Percentiles rank a stretch among this genome's conserved stretches.
Evolutionary conservation across 495 filamentous ascomycete species (phyloP).

Genomic region (Mycothermus thermophilus): DNA sequence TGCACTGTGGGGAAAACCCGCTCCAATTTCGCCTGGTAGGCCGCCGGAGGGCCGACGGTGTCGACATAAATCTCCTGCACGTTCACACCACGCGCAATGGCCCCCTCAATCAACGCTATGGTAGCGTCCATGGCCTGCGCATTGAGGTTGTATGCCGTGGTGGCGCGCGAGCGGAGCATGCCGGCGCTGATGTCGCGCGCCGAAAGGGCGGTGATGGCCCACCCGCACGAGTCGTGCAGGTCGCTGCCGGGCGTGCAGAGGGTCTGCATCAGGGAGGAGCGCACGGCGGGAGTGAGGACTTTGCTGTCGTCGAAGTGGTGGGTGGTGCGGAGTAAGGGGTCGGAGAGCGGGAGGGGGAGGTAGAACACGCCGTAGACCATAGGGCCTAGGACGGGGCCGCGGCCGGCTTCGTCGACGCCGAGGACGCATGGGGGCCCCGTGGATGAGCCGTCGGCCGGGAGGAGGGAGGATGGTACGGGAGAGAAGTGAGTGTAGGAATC

Average conservation of each 20-base stretch:
- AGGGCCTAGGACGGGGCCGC: constrained; percentile 86
- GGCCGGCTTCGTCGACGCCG: constrained; percentile 90
- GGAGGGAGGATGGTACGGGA: constrained; percentile 43
- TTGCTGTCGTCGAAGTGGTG: constrained; percentile 91
- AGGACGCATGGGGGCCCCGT: constrained; percentile 32
- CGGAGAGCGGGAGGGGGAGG: constrained; percentile 53
- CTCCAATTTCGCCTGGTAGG: constrained; percentile 76
- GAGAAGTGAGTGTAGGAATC: constrained; percentile 78
- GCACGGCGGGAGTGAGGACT: constrained; percentile 59
- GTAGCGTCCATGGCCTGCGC: constrained; percentile 97
- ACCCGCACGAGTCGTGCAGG: constrained; percentile 59
- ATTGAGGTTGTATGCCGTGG: constrained; percentile 72
- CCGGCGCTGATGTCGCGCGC: constrained; percentile 69
- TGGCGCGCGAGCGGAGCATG: constrained; percentile 54
- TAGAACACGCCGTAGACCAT: constrained; percentile 96
- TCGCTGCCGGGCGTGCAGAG: constrained; percentile 54
- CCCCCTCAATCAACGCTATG: constrained; percentile 62
- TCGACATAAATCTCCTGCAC: constrained; percentile 87
- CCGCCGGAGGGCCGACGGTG: constrained; percentile 69
- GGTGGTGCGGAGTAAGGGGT: constrained; percentile 54
- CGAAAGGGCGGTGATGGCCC: constrained; percentile 68
- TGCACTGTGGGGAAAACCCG: constrained; percentile 65
- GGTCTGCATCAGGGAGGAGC: constrained; percentile 58
- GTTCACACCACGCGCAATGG: constrained; percentile 61
- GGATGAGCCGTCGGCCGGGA: constrained; percentile 20